phyloP scores from a whole-genome alignment of 805 yeast species.

The Phaffomyces opuntiae region DNA sequence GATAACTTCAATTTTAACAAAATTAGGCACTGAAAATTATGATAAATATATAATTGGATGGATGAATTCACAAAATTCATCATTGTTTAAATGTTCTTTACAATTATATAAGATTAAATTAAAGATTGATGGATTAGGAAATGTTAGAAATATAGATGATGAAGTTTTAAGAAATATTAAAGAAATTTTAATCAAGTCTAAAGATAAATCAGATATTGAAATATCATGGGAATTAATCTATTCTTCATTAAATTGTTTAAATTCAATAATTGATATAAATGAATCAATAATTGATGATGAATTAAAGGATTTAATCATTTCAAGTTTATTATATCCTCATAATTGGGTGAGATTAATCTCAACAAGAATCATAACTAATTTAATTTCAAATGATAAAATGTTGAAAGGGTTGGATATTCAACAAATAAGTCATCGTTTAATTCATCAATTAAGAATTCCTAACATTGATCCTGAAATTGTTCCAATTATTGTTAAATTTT shows the following conservation, averaged over 20 bases:
- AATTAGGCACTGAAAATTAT: constrained; percentile 33
- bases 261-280: constrained; percentile 33
- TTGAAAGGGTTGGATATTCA: constrained; percentile 48
- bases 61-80: constrained; percentile 45
- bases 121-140: constrained; percentile 22
- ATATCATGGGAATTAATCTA: constrained; percentile 77
- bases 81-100: constrained; percentile 67
- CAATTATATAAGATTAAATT: constrained; percentile 60
- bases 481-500: constrained; percentile 55
- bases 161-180: constrained; percentile 30
- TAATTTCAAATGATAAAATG: constrained; percentile 34
- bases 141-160: constrained; percentile 31
- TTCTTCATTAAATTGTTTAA: constrained; percentile 48
- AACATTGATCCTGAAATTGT: constrained; percentile 56
- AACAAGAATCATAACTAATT: constrained; percentile 47
- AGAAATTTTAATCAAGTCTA: constrained; percentile 28
- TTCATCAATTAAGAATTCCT: constrained; percentile 83
- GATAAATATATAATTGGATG: constrained; percentile 44
- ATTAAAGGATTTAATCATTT: constrained; percentile 36
- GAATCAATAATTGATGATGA: constrained; percentile 22
- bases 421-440: constrained; percentile 54
- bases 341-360: constrained; percentile 80
- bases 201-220: constrained; percentile 32
- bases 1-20: constrained; percentile 46
- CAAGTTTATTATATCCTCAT: constrained; percentile 73